Evolutionary conservation across 2,329 filamentous ascomycete species (phyloP), one percentile per base, ranked within the genome.

Genomic region (Stromatinia cepivora): DNA sequence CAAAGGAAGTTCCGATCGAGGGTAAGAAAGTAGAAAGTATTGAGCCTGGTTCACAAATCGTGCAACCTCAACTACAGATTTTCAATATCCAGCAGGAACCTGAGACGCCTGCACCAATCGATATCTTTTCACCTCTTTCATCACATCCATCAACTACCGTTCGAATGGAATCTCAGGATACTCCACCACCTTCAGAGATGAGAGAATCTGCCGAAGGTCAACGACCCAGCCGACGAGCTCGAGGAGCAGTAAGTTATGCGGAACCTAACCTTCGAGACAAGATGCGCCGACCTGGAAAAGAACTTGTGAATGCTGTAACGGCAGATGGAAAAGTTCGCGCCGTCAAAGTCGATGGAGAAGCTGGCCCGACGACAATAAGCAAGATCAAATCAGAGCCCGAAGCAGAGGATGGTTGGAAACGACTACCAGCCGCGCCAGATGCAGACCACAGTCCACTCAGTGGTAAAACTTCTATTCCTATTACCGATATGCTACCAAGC

Each of bases 191-290:
- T 6, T 78, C 81, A 22, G 85, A 89, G 72, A 84, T 89, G 48
- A 85, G 84, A 10, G 81, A 80, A 10, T 83, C 79, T 48, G 84
- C 85, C 63, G 86, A 90, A 73, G 85, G 85, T 39, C 83, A 86
- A 39, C 85, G 92, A 57, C 86, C 87, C 31, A 90, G 88, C 74
- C 84, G 92, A 73, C 86, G 92, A 72, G 87, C 87, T 61, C 84
- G 90, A 75, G 81, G 87, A 15, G 84, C 88, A 63, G 86, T 95
- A 71, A 94, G 91, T 81, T 95, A 95, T 78, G 90, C 91, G 15
- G 91, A 94, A 78, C 92, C 92, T 1, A 94, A 91, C 75, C 82
- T 95, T 54, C 86, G 90, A 71, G 90, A 90, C 77, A 95, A 95
- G 81, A 94, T 95, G 92, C 86, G 92, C 70, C 86, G 92, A 70